These are phyloP conservation scores for Tolypocladium paradoxum DNA, from an alignment of 2,329 filamentous ascomycete genomes.

Conservation along the genomic window DNA sequence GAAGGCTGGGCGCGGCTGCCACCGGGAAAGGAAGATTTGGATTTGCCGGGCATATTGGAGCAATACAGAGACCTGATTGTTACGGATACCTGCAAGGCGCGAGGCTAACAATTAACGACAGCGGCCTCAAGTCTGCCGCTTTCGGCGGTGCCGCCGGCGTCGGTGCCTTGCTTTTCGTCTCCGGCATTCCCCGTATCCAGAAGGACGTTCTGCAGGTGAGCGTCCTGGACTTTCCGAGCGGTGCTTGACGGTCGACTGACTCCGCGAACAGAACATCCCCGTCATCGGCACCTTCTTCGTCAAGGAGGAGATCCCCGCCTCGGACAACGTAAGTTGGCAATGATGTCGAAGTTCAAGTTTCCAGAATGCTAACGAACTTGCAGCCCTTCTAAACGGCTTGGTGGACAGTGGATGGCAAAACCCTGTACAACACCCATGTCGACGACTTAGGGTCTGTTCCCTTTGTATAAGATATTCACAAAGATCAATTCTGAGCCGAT, in stretches of 20 bases:
- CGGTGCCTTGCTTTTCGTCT: constrained; percentile 48
- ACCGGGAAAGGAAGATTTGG: neutral
- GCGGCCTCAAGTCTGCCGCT: constrained; percentile 24
- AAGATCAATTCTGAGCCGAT: constrained; percentile 10
- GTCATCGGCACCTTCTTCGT: constrained; percentile 38
- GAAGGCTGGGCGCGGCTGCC: neutral
- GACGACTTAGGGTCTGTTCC: constrained; percentile 13
- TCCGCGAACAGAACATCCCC: constrained; percentile 38
- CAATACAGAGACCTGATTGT: neutral
- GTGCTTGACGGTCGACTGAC: neutral
- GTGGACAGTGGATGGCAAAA: constrained; percentile 15
- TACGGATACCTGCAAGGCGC: neutral
- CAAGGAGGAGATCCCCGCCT: constrained; percentile 44
- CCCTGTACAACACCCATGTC: constrained; percentile 14
- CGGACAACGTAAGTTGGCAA: constrained; percentile 47
- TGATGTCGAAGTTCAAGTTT: neutral
- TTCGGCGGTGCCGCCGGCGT: constrained; percentile 49
- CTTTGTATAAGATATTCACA: constrained; percentile 28
- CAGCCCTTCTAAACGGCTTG: constrained; percentile 30
- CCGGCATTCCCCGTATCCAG: constrained; percentile 50
- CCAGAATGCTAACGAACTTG: constrained; percentile 11
- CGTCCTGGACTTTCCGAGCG: no score
- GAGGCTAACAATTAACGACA: constrained; percentile 1
- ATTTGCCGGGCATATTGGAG: no score
- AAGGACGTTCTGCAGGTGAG: constrained; percentile 47